Percentiles rank a stretch among this genome's conserved stretches.
phyloP scores from a whole-genome alignment of 352 stramenopile genomes.

The Phytophthora palmivora region DNA sequence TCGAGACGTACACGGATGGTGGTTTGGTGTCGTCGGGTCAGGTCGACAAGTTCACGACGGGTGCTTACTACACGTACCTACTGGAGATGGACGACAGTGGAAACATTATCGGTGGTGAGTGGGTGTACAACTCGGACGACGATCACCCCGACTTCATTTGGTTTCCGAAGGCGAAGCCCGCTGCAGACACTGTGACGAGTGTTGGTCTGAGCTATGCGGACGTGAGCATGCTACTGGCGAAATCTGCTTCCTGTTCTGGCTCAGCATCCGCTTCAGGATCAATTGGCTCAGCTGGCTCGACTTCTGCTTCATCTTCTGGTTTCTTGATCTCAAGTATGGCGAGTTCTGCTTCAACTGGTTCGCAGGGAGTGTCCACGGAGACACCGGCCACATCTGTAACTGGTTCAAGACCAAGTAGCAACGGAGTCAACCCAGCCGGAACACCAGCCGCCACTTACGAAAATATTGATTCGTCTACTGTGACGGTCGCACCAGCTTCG shows the following conservation, averaged over 20 bases:
- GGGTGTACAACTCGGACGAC: constrained; percentile 33
- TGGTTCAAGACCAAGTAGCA: constrained; percentile 10
- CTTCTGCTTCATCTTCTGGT: no score
- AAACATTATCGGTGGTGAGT: constrained; percentile 40
- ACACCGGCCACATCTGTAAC: not conserved
- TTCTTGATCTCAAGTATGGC: not conserved
- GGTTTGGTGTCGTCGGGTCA: constrained; percentile 26
- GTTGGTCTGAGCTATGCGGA: constrained; percentile 37
- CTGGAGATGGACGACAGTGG: constrained; percentile 32
- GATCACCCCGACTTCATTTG: constrained; percentile 44
- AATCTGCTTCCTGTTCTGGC: constrained; percentile 11
- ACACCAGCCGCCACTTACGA: constrained; percentile 10
- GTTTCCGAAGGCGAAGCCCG: constrained; percentile 24
- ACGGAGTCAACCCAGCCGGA: not conserved
- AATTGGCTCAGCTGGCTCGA: no score
- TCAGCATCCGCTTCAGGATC: no score
- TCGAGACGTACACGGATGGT: constrained; percentile 33
- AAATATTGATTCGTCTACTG: not conserved
- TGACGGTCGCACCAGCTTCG: not conserved
- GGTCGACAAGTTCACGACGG: constrained; percentile 21
- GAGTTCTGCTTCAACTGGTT: no score
- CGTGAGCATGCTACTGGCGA: constrained; percentile 23
- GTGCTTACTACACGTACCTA: constrained; percentile 36
- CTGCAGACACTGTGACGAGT: constrained; percentile 23
- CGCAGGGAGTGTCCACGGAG: no score